Conservation (phyloP, 2,329 filamentous ascomycete genomes). For the Sclerotinia minor region DNA sequence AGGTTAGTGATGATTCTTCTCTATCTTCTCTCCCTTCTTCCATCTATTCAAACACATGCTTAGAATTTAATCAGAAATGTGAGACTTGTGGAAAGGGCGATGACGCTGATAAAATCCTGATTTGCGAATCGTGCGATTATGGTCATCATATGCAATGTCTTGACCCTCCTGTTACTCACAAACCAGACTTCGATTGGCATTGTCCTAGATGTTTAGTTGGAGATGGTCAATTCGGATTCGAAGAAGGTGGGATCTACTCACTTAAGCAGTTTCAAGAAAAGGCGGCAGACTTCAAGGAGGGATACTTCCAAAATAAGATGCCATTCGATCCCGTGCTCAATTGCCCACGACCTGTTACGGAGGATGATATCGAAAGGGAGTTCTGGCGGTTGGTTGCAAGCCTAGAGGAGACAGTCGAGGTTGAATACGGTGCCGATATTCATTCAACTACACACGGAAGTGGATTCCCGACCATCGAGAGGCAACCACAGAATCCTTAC, state of each 20-base stretch:
- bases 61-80: conserved; percentile 62
- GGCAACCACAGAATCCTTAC: conserved; percentile 82
- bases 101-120: conserved; percentile 66
- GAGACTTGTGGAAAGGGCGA: conserved; percentile 83
- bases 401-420: conserved; percentile 91
- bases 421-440: conserved; percentile 97
- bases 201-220: conserved; percentile 93
- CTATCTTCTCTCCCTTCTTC: conserved; percentile 44
- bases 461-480: conserved; percentile 92
- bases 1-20: conserved; percentile 55
- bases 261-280: conserved; percentile 95
- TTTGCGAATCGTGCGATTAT: conserved; percentile 90
- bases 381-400: conserved; percentile 96
- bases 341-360: conserved; percentile 76
- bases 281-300: conserved; percentile 90
- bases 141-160: conserved; percentile 86
- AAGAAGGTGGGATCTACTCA: conserved; percentile 94
- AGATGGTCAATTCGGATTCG: conserved; percentile 94
- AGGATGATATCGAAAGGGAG: conserved; percentile 93
- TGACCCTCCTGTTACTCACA: conserved; percentile 76
- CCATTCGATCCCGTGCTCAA: conserved; percentile 83
- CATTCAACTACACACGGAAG: conserved; percentile 98
- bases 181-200: conserved; percentile 90
- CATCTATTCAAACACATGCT: conserved; percentile 27
- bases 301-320: conserved; percentile 89